A percentile compares a stretch with the other conserved stretches of the same genome.
Evolutionary conservation across 768 basidiomycete genomes (phyloP).

Genomic region (Naganishia vishniacii): DNA sequence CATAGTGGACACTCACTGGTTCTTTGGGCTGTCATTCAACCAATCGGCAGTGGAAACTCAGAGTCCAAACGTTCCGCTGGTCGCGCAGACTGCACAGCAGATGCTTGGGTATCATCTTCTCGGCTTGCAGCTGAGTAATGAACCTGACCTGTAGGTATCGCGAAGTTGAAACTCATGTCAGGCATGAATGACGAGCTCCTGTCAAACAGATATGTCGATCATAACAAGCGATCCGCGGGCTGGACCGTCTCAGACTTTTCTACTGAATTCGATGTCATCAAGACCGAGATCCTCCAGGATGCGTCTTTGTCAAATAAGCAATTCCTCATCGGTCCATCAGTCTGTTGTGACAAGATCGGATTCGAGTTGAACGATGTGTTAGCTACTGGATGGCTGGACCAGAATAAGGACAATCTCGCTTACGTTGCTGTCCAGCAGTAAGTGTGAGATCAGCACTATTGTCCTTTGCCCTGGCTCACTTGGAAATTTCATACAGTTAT

Average conservation of each 20-base stretch:
- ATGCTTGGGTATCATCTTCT: slow-evolving; percentile 63
- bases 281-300: slow-evolving; percentile 52
- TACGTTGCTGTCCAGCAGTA: slow-evolving; percentile 48
- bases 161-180: not conserved
- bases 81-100: slow-evolving; percentile 57
- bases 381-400: slow-evolving; percentile 43
- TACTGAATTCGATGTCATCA: slow-evolving; percentile 55
- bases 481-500: slow-evolving; percentile 27
- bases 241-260: slow-evolving; percentile 53
- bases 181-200: not conserved
- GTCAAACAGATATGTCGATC: slow-evolving; percentile 42
- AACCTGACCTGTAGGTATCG: slow-evolving; percentile 62
- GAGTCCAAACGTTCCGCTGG: slow-evolving; percentile 53
- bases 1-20: slow-evolving; percentile 63
- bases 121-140: slow-evolving; percentile 70
- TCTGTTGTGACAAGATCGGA: slow-evolving; percentile 53
- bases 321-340: slow-evolving; percentile 61
- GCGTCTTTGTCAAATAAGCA: slow-evolving; percentile 51
- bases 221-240: slow-evolving; percentile 36
- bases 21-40: slow-evolving; percentile 58
- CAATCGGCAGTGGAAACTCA: slow-evolving; percentile 52
- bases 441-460: slow-evolving; percentile 6
- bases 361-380: slow-evolving; percentile 54
- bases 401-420: slow-evolving; percentile 40
- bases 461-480: not conserved